A percentile compares a stretch with the other conserved stretches of the same genome.
Evolutionary conservation across 148 eudicot species (phyloP).

Genomic region (Rhododendron kiyosumense): DNA sequence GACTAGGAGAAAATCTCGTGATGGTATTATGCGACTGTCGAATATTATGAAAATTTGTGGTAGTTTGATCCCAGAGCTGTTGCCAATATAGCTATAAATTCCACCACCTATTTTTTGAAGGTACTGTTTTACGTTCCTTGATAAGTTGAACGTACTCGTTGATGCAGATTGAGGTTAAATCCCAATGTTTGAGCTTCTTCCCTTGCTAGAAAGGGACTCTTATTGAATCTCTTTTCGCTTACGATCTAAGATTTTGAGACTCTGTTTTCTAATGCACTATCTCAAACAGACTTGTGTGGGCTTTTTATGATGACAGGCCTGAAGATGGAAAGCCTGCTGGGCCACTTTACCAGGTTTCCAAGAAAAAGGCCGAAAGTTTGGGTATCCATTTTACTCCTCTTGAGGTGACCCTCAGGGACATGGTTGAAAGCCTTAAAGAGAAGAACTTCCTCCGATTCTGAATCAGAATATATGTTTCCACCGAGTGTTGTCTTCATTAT

Average conservation of each 20-base stretch:
- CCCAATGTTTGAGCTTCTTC: background rate
- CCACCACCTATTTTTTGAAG: background rate
- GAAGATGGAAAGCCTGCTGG: slow-evolving; percentile 9
- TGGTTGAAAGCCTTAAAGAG: slow-evolving; percentile 1
- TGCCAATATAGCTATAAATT: background rate
- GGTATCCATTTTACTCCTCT: slow-evolving; percentile 15
- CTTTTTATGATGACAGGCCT: slow-evolving; percentile 15
- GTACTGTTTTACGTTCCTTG: background rate
- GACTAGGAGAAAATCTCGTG: background rate
- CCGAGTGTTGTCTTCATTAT: background rate
- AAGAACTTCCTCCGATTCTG: slow-evolving; percentile 4
- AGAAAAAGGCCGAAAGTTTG: slow-evolving; percentile 26
- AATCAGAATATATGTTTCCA: background rate
- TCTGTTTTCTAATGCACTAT: too few species aligned
- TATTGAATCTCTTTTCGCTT: background rate
- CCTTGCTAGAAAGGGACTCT: background rate
- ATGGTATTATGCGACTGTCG: background rate
- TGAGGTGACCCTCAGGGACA: slow-evolving; percentile 3
- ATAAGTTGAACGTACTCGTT: background rate
- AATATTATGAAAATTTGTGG: background rate
- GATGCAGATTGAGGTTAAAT: background rate
- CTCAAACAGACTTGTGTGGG: background rate
- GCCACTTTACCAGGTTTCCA: slow-evolving; percentile 23
- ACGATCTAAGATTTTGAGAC: background rate
- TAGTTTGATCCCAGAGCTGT: background rate